Base-by-base conservation (phyloP, 371 early-diverging fungal species). In the Rhizomucor pusillus region DNA sequence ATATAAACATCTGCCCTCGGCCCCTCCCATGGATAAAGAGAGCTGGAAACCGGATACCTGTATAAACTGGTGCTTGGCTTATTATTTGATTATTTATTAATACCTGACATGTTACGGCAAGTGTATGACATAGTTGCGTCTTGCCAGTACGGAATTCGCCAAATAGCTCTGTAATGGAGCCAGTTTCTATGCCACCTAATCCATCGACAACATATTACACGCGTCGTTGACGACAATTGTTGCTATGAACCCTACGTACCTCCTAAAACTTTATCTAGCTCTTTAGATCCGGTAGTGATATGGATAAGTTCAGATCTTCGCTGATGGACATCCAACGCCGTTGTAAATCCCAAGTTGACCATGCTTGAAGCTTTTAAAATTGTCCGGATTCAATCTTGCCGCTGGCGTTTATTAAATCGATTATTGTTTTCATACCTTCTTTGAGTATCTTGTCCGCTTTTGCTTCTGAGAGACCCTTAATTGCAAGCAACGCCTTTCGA, bases 141-240 rank as follows among this genome's bases (percentile, higher is more conserved):
- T 99, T 99, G 59, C 99, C 99, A 4, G 99, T 99, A 59, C 99
- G 82, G 69, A 99, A 99, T 74, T 99, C 99, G 20, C 99, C 99
- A 90, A 99, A 99, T 1, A 99, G 77, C 67, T 99, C 99, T 18
- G 99, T 99, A 52, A 99, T 99, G 3, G 91, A 85, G 0, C 99
- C 99, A 3, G 99, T 97, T 69, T 99, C 99, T 50, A 99, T 75
- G 16, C 99, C 99, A 47, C 95, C 91, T 80, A 29, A 29, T 29
- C 29, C 7, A 45, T 24, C 14, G 37, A 41, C 14, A 41, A 41
- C 41, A 19, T 16, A 39, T n/a, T 41, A 14, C 22, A 16, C 7
- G 41, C 14, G 9, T 39, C 16, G 24, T 13, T 24, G 14, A 41
- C 23, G 24, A 54, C 41, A 41, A 41, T 14, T 41, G 12, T 41